These are phyloP conservation scores for Talaromyces proteolyticus DNA, from an alignment of 495 filamentous ascomycete genomes.

Conservation along the genomic window DNA sequence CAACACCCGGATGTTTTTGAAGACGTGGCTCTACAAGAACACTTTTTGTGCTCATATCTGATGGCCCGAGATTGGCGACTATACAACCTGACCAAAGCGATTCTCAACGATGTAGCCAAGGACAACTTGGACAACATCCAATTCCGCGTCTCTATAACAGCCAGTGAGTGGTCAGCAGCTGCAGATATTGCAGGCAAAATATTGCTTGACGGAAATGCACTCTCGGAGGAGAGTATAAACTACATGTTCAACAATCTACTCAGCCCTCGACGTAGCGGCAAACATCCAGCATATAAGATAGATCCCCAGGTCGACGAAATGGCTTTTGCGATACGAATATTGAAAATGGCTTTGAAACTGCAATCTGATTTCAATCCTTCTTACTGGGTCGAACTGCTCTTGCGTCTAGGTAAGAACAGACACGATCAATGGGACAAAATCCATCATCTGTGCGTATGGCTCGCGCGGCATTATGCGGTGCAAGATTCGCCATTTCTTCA, in stretches of 20 bases:
- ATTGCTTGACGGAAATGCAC: conserved; percentile 17
- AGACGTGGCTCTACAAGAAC: conserved; percentile 52
- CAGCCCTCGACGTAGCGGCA: conserved; percentile 22
- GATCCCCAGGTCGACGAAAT: conserved; percentile 17
- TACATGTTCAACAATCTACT: conserved; percentile 30
- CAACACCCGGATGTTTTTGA: conserved; percentile 73
- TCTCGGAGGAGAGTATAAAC: conserved; percentile 26
- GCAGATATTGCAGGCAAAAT: conserved; percentile 30
- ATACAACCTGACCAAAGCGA: conserved; percentile 46
- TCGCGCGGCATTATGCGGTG: conserved; percentile 30
- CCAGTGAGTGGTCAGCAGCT: conserved; percentile 25
- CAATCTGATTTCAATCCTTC: conserved; percentile 21
- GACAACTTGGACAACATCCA: conserved; percentile 31
- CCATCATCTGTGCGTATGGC: conserved; percentile 35
- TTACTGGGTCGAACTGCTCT: conserved; percentile 38
- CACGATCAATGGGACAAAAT: conserved; percentile 27
- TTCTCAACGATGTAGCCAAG: conserved; percentile 33
- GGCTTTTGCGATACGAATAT: conserved; percentile 24
- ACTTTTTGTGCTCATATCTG: conserved; percentile 46
- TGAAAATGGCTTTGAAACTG: conserved; percentile 27
- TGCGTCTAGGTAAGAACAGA: conserved; percentile 31
- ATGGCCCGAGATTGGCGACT: conserved; percentile 40
- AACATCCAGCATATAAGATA: conserved; percentile 9
- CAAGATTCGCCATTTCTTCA: conserved; percentile 3
- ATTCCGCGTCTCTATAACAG: conserved; percentile 36